These are phyloP conservation scores for Phytopythium vexans DNA, from an alignment of 352 stramenopile genomes.

Conservation along the genomic window DNA sequence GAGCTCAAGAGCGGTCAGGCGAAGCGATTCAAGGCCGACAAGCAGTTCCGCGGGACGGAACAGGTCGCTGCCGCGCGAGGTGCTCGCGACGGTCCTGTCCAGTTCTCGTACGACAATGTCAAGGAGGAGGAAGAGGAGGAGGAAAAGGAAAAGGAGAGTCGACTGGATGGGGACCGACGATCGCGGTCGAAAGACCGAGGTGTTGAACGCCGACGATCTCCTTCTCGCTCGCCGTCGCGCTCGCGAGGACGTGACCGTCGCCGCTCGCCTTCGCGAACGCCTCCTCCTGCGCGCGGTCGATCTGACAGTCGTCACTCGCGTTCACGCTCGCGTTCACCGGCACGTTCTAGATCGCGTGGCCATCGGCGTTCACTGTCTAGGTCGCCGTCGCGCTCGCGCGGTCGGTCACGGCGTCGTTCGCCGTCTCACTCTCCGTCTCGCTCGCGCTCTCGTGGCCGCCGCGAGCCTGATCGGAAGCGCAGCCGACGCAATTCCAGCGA, in stretches of 20 bases:
- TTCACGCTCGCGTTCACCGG: slow-evolving; percentile 23
- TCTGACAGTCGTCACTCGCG: slow-evolving; percentile 13
- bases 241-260: slow-evolving; percentile 11
- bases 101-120: slow-evolving; percentile 77
- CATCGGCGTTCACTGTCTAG: slow-evolving; percentile 27
- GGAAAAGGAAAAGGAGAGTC: slow-evolving; percentile 9
- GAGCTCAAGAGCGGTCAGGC: slow-evolving; percentile 82
- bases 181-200: slow-evolving; percentile 8
- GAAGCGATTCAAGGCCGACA: slow-evolving; percentile 89
- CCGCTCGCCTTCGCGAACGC: slow-evolving; percentile 14
- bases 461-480: slow-evolving; percentile 42
- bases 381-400: slow-evolving; percentile 22
- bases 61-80: slow-evolving; percentile 30
- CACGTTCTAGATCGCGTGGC: slow-evolving; percentile 19
- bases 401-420: slow-evolving; percentile 15
- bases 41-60: slow-evolving; percentile 85
- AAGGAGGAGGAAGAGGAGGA: slow-evolving; percentile 39
- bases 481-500: slow-evolving; percentile 39
- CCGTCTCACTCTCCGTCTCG: slow-evolving; percentile 34
- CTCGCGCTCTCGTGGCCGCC: slow-evolving; percentile 24
- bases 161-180: no score
- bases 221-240: slow-evolving; percentile 14
- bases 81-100: slow-evolving; percentile 71
- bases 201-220: slow-evolving; percentile 9
- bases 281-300: slow-evolving; percentile 14